A percentile compares a stretch with the other conserved stretches of the same genome.
Conservation (phyloP, 192 early-diverging fungal genomes). For the Umbelopsis isabellina region DNA sequence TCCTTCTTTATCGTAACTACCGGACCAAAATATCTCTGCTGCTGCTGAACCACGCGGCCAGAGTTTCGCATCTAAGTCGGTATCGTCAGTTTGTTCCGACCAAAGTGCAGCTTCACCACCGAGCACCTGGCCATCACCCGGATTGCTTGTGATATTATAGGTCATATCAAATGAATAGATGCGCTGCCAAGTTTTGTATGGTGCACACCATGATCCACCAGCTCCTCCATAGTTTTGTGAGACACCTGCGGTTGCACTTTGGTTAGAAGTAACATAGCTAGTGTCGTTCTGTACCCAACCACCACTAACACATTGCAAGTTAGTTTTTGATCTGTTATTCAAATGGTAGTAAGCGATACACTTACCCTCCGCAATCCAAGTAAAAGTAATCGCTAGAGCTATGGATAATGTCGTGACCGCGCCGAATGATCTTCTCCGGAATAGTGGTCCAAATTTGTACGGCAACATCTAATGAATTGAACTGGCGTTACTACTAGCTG, state of each 20-base stretch:
- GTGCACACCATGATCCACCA: constrained; percentile 72
- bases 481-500: constrained; percentile 38
- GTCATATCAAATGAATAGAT: constrained; percentile 70
- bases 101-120: constrained; percentile 74
- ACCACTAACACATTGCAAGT: neutral
- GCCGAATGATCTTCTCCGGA: constrained; percentile 55
- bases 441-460: constrained; percentile 70
- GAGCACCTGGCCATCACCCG: constrained; percentile 59
- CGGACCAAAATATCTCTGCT: constrained; percentile 74
- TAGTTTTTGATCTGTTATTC: neutral
- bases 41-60: constrained; percentile 74
- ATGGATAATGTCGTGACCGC: constrained; percentile 68
- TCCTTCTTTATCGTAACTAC: constrained; percentile 52
- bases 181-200: constrained; percentile 77
- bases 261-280: constrained; percentile 49
- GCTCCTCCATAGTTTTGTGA: constrained; percentile 46
- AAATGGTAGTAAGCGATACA: neutral
- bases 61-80: constrained; percentile 60
- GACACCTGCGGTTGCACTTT: constrained; percentile 28
- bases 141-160: constrained; percentile 51
- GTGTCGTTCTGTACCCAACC: constrained; percentile 67
- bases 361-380: constrained; percentile 65
- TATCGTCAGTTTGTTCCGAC: constrained; percentile 67
- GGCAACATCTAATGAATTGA: constrained; percentile 57
- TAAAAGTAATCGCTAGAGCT: constrained; percentile 67